phyloP scores from a whole-genome alignment of 2,329 filamentous ascomycete species.

The Fonsecaea nubica region DNA sequence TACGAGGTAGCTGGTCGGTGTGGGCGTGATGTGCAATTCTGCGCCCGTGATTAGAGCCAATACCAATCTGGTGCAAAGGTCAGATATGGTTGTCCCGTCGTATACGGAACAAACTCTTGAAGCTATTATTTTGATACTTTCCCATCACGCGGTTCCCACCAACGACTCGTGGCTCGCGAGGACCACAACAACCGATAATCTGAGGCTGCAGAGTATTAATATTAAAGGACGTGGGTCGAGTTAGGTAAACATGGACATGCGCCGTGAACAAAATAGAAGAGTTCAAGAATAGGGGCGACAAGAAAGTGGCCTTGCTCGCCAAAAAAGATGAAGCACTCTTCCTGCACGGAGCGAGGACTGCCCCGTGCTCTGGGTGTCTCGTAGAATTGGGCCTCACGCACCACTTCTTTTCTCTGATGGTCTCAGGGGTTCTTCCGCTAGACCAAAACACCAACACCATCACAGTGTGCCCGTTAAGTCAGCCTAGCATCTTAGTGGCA shows the following conservation, averaged over 20 bases:
- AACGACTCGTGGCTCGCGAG: background rate
- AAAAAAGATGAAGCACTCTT: background rate
- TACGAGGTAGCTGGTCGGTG: no score
- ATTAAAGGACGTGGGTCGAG: background rate
- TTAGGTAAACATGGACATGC: background rate
- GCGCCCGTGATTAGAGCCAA: background rate
- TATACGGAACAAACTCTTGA: background rate
- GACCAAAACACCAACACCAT: background rate
- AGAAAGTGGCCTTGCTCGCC: background rate
- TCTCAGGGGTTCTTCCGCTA: constrained; percentile 8
- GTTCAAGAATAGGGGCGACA: background rate
- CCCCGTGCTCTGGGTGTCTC: background rate
- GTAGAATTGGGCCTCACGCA: background rate
- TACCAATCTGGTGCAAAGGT: background rate
- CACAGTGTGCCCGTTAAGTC: constrained; percentile 8
- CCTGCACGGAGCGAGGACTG: background rate
- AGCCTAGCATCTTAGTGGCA: constrained; percentile 1
- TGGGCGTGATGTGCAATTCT: background rate
- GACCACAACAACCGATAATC: background rate
- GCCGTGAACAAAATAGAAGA: background rate
- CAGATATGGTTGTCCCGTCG: background rate
- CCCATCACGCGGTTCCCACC: background rate
- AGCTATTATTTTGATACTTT: background rate
- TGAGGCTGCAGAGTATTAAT: background rate
- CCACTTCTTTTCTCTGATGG: background rate